Percentiles rank a stretch among this genome's conserved stretches.
Conservation (phyloP, 345 rosid species). For the Euphorbia lathyris region DNA sequence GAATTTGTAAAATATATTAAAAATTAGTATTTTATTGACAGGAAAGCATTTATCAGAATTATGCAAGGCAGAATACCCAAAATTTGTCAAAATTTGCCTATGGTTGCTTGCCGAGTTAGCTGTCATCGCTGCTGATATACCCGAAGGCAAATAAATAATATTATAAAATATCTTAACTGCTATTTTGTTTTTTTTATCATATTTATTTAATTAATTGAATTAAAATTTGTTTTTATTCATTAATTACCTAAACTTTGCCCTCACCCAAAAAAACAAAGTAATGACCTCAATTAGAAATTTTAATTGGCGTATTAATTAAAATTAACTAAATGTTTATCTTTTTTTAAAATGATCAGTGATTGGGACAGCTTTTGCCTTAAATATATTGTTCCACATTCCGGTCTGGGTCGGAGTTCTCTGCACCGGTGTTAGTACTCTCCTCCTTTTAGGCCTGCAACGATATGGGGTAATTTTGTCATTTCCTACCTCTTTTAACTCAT, state of each 20-base stretch:
- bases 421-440: conserved; percentile 57
- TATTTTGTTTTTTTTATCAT: too few relatives aligned
- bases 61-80: conserved; percentile 69
- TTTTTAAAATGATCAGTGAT: conserved; percentile 34
- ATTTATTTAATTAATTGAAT: not conserved
- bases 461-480: conserved; percentile 41
- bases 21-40: conserved; percentile 12
- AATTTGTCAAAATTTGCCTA: conserved; percentile 42
- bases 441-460: conserved; percentile 59
- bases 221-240: not conserved
- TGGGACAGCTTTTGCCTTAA: conserved; percentile 63
- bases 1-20: not conserved
- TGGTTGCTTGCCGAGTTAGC: conserved; percentile 67
- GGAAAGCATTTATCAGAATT: conserved; percentile 66
- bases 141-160: conserved; percentile 65
- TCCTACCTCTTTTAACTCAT: not conserved
- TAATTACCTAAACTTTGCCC: not conserved
- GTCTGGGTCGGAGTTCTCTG: conserved; percentile 55
- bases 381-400: conserved; percentile 49
- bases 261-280: not conserved
- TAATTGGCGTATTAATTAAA: not conserved
- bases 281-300: not conserved
- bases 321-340: not conserved
- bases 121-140: conserved; percentile 74
- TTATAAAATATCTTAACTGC: not conserved